phyloP scores from a whole-genome alignment of 805 yeast species.

The Metschnikowia arizonensis region DNA sequence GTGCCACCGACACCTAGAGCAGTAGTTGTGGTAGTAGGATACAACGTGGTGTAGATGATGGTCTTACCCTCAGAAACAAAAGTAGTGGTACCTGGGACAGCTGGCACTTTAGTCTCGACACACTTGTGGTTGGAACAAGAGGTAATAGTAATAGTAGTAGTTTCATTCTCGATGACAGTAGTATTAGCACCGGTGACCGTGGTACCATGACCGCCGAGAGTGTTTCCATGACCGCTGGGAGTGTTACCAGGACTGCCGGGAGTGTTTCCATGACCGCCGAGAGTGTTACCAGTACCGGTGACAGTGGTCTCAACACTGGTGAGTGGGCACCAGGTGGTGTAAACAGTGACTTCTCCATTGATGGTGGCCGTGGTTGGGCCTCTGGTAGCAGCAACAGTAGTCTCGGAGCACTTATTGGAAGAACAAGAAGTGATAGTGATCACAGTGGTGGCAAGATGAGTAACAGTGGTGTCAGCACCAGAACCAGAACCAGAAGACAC shows the following conservation, averaged over 20 bases:
- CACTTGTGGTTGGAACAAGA: slow-evolving; percentile 14
- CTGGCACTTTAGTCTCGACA: slow-evolving; percentile 14
- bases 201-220: slow-evolving; percentile 19
- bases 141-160: slow-evolving; percentile 8
- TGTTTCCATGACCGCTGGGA: slow-evolving; percentile 1
- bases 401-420: slow-evolving; percentile 27
- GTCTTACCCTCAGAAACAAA: slow-evolving; percentile 2
- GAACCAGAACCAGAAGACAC: slow-evolving; percentile 15
- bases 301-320: slow-evolving; percentile 18
- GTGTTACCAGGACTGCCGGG: slow-evolving; percentile 20
- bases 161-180: slow-evolving; percentile 6
- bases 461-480: slow-evolving; percentile 14
- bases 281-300: slow-evolving; percentile 2
- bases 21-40: slow-evolving; percentile 15
- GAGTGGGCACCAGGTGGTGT: slow-evolving; percentile 38
- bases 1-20: slow-evolving; percentile 4
- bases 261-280: slow-evolving; percentile 1
- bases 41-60: slow-evolving; percentile 26
- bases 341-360: slow-evolving; percentile 18
- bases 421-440: slow-evolving; percentile 33
- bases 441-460: slow-evolving; percentile 18
- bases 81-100: slow-evolving; percentile 20
- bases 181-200: slow-evolving; percentile 10
- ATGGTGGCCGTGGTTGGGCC: slow-evolving; percentile 27
- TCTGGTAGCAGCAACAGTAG: slow-evolving; percentile 28